Percentiles rank a stretch among this genome's conserved stretches.
These are phyloP conservation scores for Fusarium praegraminearum DNA, from an alignment of 2,329 filamentous ascomycete species.

Conservation along the genomic window DNA sequence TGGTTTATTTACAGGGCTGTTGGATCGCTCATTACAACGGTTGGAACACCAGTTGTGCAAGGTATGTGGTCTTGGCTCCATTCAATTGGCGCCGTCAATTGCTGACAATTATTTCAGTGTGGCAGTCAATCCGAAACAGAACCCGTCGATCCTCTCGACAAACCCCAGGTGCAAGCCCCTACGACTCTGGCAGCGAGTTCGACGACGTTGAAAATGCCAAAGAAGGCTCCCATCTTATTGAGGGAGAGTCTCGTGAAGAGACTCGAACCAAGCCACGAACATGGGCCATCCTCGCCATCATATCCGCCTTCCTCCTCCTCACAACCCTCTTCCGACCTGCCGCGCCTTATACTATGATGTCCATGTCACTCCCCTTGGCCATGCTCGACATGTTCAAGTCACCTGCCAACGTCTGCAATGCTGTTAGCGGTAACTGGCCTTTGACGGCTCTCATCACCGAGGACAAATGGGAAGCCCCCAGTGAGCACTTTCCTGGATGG, in stretches of 20 bases:
- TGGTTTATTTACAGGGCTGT: conserved; percentile 42
- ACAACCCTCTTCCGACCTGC: conserved; percentile 45
- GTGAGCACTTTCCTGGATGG: conserved; percentile 50
- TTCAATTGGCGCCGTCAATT: background rate
- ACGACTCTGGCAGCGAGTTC: conserved; percentile 36
- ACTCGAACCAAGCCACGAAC: conserved; percentile 11
- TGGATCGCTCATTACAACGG: conserved; percentile 37
- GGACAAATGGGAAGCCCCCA: conserved; percentile 45
- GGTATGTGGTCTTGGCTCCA: conserved; percentile 24
- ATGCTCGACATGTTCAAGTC: conserved; percentile 47
- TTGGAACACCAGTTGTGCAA: conserved; percentile 36
- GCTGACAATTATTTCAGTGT: conserved; percentile 28
- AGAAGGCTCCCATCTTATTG: conserved; percentile 19
- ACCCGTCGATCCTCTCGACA: conserved; percentile 14
- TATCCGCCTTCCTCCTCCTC: conserved; percentile 26
- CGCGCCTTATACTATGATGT: conserved; percentile 50
- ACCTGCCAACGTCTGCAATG: conserved; percentile 40
- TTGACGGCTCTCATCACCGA: conserved; percentile 47
- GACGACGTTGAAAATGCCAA: conserved; percentile 37
- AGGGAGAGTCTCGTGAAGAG: conserved; percentile 27
- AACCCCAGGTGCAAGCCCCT: conserved; percentile 12
- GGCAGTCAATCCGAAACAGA: conserved; percentile 29
- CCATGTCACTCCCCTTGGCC: conserved; percentile 49
- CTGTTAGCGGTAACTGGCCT: conserved; percentile 46
- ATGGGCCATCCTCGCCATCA: conserved; percentile 15